phyloP scores from a whole-genome alignment of 1,284 basidiomycete species.

The Pseudozyma sp. region DNA sequence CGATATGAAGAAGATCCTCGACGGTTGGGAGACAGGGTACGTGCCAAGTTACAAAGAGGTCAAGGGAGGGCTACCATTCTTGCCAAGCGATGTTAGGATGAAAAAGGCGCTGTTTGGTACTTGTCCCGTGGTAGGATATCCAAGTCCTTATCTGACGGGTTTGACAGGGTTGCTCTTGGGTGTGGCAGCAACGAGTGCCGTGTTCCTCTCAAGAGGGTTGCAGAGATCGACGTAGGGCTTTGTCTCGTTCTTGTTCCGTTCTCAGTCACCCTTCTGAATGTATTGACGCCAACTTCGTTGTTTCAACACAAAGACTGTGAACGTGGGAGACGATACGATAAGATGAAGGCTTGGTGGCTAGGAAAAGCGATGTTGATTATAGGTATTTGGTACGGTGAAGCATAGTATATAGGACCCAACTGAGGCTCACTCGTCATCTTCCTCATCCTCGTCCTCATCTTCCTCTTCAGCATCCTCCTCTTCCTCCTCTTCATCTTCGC shows the following conservation, averaged over 20 bases:
- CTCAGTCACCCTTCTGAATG: conserved; percentile 5
- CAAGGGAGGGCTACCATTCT: conserved; percentile 35
- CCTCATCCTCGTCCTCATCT: conserved; percentile 34
- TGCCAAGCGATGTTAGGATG: conserved; percentile 30
- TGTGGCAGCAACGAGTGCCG: conserved; percentile 30
- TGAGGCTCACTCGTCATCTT: conserved; percentile 26
- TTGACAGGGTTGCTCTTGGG: conserved; percentile 42
- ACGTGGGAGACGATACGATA: neutral
- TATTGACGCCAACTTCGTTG: conserved; percentile 5
- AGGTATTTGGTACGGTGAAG: too few relatives aligned
- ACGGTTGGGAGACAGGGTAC: conserved; percentile 67
- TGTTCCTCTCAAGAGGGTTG: conserved; percentile 31
- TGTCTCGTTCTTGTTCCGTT: conserved; percentile 3
- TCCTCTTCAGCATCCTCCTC: conserved; percentile 30
- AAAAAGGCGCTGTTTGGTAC: conserved; percentile 53
- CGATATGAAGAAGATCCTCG: conserved; percentile 64
- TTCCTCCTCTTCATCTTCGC: conserved; percentile 26
- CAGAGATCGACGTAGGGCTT: conserved; percentile 18
- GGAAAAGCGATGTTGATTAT: too few relatives aligned
- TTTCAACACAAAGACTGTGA: neutral
- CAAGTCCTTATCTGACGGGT: conserved; percentile 56
- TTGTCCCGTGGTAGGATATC: conserved; percentile 60
- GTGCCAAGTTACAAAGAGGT: conserved; percentile 61
- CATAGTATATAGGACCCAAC: neutral
- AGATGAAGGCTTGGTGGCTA: neutral